Percentiles rank a stretch among this genome's conserved stretches.
These are phyloP conservation scores for Rhizophora mangle DNA, from an alignment of 345 rosid species.

Conservation along the genomic window DNA sequence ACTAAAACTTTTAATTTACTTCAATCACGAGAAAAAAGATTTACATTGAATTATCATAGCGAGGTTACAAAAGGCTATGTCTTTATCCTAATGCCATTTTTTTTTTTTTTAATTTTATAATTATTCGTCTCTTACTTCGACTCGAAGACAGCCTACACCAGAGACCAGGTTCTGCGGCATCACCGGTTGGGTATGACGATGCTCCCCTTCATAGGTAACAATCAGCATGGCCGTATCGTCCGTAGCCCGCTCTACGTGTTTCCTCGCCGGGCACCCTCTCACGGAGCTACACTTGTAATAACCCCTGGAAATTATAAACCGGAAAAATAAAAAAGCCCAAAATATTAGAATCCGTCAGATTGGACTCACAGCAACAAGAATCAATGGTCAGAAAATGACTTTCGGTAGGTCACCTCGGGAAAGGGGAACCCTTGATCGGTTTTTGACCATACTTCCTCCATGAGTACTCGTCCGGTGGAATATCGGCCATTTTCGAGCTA, in stretches of 20 bases:
- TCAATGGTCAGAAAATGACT: too few relatives aligned
- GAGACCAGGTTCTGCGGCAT: conserved; percentile 42
- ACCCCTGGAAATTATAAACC: conserved; percentile 42
- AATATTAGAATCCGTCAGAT: too few relatives aligned
- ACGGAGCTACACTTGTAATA: conserved; percentile 88
- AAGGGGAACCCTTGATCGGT: conserved; percentile 96
- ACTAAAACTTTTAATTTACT: too few relatives aligned
- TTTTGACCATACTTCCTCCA: conserved; percentile 99
- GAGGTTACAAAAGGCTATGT: conserved; percentile 1
- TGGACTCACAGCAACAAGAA: too few relatives aligned
- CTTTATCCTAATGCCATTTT: neutral
- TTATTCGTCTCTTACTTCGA: conserved; percentile 27
- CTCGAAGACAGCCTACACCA: conserved; percentile 39
- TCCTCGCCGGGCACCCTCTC: conserved; percentile 92
- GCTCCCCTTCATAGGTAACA: conserved; percentile 93
- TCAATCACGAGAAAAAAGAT: neutral
- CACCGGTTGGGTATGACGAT: conserved; percentile 56
- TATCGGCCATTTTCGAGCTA: conserved; percentile 86
- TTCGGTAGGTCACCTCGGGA: conserved; percentile 65
- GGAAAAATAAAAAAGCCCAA: too few relatives aligned
- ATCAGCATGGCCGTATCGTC: conserved; percentile 87
- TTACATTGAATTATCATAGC: conserved; percentile 4
- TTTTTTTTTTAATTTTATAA: neutral
- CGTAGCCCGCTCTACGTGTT: conserved; percentile 87
- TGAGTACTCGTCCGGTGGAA: conserved; percentile 85